Conservation (phyloP, 345 rosid genomes). For the Corchorus capsularis region DNA sequence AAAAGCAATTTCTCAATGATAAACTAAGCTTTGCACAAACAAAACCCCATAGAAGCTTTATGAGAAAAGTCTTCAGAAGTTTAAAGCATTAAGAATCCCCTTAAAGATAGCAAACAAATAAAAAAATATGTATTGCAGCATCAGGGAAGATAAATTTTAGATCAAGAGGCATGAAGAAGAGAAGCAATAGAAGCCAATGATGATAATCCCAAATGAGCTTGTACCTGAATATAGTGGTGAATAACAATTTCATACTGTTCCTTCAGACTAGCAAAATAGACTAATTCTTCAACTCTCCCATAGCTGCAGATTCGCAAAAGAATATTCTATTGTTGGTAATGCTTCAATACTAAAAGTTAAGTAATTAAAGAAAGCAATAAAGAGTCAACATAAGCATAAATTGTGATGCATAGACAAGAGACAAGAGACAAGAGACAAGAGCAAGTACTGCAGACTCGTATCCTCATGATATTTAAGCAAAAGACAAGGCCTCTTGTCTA, state of each 20-base stretch:
- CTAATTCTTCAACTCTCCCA: constrained; percentile 95
- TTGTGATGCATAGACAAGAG: neutral
- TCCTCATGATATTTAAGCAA: neutral
- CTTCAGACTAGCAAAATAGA: constrained; percentile 92
- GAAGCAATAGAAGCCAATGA: constrained; percentile 11
- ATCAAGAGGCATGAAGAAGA: constrained; percentile 8
- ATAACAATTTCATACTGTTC: constrained; percentile 91
- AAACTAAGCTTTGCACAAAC: neutral
- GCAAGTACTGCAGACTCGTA: neutral
- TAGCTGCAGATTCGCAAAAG: constrained; percentile 61
- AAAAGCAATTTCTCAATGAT: neutral
- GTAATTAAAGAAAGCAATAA: neutral
- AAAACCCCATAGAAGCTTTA: neutral
- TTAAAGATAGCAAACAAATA: neutral
- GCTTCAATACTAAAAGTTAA: constrained; percentile 10
- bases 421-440: neutral
- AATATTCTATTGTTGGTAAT: constrained; percentile 1
- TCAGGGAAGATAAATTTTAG: constrained; percentile 1
- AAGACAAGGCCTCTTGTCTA: neutral
- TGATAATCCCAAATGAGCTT: neutral
- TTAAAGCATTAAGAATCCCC: neutral
- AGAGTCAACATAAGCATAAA: neutral
- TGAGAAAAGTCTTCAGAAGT: neutral
- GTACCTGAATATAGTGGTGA: constrained; percentile 90
- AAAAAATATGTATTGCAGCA: neutral